Evolutionary conservation across 441 rosid species (phyloP).

Genomic region (Melastoma candidum): DNA sequence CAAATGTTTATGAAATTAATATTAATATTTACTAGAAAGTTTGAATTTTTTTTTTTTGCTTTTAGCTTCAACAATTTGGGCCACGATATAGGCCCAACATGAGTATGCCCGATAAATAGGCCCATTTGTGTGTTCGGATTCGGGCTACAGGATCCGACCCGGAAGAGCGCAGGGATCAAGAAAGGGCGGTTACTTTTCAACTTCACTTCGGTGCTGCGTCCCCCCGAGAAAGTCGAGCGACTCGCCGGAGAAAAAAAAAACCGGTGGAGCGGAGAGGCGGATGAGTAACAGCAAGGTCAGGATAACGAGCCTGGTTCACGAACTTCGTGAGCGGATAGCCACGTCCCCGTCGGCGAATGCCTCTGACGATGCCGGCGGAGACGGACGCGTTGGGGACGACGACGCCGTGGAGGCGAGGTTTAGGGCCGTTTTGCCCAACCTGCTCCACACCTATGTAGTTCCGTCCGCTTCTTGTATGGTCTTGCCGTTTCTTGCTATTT

Average conservation of each 20-base stretch:
- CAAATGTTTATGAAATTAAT: no score
- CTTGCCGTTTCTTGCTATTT: conserved; percentile 2
- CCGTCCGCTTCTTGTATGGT: conserved; percentile 56
- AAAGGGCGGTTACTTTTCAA: no score
- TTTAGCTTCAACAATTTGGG: no score
- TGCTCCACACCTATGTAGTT: conserved; percentile 63
- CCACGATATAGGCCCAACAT: no score
- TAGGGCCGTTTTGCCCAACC: conserved; percentile 76
- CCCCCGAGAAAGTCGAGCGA: neutral
- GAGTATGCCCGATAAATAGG: no score
- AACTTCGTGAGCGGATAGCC: conserved; percentile 83
- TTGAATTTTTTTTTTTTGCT: no score
- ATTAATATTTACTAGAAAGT: no score
- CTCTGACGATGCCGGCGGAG: conserved; percentile 10
- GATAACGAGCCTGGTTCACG: conserved; percentile 74
- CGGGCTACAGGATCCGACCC: no score
- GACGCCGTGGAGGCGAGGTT: conserved; percentile 58
- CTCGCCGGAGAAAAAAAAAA: conserved; percentile 8
- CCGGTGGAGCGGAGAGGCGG: conserved; percentile 26
- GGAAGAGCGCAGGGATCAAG: no score
- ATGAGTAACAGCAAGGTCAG: conserved; percentile 13
- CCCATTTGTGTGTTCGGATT: no score
- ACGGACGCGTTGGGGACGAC: conserved; percentile 24
- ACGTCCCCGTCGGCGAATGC: conserved; percentile 60
- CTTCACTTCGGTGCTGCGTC: no score